Conservation (phyloP, 2,329 filamentous ascomycete species). For the Xylaria sp. region DNA sequence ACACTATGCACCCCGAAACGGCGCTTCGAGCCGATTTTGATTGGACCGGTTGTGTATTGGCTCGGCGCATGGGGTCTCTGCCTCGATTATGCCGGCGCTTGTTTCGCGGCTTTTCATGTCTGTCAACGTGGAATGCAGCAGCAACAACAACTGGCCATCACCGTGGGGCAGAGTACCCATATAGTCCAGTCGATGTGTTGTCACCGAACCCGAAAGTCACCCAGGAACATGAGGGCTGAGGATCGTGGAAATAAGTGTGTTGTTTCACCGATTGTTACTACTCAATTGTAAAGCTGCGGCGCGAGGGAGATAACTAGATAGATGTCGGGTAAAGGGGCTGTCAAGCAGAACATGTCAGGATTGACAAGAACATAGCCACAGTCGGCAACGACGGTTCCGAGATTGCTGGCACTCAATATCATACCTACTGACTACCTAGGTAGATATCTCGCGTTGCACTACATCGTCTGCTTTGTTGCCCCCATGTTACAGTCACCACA, state of each 20-base stretch:
- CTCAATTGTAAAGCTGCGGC: not conserved
- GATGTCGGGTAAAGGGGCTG: not conserved
- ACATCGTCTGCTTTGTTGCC: slow-evolving; percentile 14
- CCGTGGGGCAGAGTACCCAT: not conserved
- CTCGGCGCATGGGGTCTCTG: slow-evolving; percentile 13
- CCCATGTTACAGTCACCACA: slow-evolving; percentile 4
- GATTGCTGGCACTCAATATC: not conserved
- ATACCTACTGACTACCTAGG: not conserved
- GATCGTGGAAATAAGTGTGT: slow-evolving; percentile 12
- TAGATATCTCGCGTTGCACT: slow-evolving; percentile 4
- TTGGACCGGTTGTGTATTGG: slow-evolving; percentile 32
- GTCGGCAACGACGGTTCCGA: slow-evolving; percentile 21
- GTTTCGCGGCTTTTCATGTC: slow-evolving; percentile 23
- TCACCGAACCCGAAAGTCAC: not conserved
- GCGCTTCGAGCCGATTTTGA: slow-evolving; percentile 38
- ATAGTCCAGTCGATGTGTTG: not conserved
- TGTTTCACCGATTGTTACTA: slow-evolving; percentile 19
- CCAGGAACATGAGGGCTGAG: not conserved
- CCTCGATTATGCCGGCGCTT: slow-evolving; percentile 26
- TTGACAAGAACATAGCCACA: slow-evolving; percentile 25
- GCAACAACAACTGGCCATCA: slow-evolving; percentile 9
- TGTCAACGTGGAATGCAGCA: slow-evolving; percentile 16
- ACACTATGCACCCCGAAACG: slow-evolving; percentile 37
- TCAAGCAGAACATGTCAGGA: not conserved
- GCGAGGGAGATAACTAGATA: not conserved